Conservation (phyloP, 2,329 filamentous ascomycete species). For the Pezizomycotina sp. region DNA sequence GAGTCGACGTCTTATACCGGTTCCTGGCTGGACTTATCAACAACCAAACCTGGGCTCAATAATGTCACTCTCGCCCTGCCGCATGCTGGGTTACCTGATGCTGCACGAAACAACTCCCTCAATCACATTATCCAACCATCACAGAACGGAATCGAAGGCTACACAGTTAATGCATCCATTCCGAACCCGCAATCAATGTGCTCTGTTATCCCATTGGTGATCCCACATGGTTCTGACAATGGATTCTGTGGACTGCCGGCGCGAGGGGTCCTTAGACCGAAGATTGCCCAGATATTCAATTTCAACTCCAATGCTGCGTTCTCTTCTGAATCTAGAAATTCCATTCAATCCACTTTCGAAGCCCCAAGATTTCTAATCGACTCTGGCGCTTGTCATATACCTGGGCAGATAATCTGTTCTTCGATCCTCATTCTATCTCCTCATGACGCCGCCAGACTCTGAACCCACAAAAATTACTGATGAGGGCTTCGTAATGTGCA, state of each 20-base stretch:
- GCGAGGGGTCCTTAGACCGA: slow-evolving; percentile 3
- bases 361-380: slow-evolving; percentile 14
- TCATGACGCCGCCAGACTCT: too few relatives aligned
- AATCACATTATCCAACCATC: slow-evolving; percentile 58
- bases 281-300: slow-evolving; percentile 7
- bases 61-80: slow-evolving; percentile 66
- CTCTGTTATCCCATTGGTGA: slow-evolving; percentile 55
- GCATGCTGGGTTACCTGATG: slow-evolving; percentile 48
- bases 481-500: slow-evolving; percentile 42
- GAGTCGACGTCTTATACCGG: slow-evolving; percentile 12
- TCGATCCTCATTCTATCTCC: too few relatives aligned
- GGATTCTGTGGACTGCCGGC: neutral
- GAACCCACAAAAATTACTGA: slow-evolving; percentile 7
- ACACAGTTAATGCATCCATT: slow-evolving; percentile 50
- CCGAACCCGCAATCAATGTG: slow-evolving; percentile 55
- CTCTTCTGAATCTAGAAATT: neutral
- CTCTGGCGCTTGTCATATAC: too few relatives aligned
- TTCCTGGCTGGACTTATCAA: slow-evolving; percentile 10
- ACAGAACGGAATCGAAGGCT: slow-evolving; percentile 43
- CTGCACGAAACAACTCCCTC: slow-evolving; percentile 41
- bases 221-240: slow-evolving; percentile 19
- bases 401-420: too few relatives aligned
- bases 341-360: too few relatives aligned
- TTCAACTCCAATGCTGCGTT: slow-evolving; percentile 30
- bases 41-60: slow-evolving; percentile 38